phyloP scores from a whole-genome alignment of 2,329 filamentous ascomycete genomes.

The Neofusicoccum cordaticola region DNA sequence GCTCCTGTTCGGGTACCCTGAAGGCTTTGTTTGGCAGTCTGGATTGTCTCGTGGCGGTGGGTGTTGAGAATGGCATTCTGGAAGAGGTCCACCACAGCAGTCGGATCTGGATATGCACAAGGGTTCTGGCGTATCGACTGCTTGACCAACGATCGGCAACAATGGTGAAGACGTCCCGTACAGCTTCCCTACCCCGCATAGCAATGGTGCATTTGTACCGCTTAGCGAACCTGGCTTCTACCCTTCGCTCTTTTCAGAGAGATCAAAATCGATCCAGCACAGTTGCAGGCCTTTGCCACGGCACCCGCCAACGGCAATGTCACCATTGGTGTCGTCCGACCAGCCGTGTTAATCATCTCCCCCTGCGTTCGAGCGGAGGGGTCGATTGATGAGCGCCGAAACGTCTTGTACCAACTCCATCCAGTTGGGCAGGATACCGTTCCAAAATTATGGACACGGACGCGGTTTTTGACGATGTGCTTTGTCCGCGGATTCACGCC shows the following conservation, averaged over 20 bases:
- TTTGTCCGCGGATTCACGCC: slow-evolving; percentile 71
- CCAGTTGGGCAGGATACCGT: slow-evolving; percentile 23
- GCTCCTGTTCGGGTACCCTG: slow-evolving; percentile 34
- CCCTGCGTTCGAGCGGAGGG: slow-evolving; percentile 49
- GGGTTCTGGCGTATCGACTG: slow-evolving; percentile 18
- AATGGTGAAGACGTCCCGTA: slow-evolving; percentile 47
- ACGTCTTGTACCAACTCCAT: slow-evolving; percentile 28
- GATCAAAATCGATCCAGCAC: slow-evolving; percentile 34
- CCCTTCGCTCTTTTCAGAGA: slow-evolving; percentile 24
- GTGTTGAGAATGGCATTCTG: slow-evolving; percentile 5
- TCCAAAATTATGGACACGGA: slow-evolving; percentile 44
- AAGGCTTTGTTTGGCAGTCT: slow-evolving; percentile 19
- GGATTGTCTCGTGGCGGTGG: neutral
- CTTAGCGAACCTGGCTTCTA: slow-evolving; percentile 42
- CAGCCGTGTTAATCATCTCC: slow-evolving; percentile 67
- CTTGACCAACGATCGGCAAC: neutral
- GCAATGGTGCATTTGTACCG: slow-evolving; percentile 20
- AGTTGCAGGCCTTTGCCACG: slow-evolving; percentile 51
- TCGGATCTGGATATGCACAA: slow-evolving; percentile 28
- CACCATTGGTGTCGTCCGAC: slow-evolving; percentile 53
- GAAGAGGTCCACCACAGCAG: slow-evolving; percentile 18
- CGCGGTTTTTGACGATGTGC: slow-evolving; percentile 93
- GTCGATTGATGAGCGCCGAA: slow-evolving; percentile 59
- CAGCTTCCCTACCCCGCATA: slow-evolving; percentile 45
- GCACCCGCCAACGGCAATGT: slow-evolving; percentile 52